These are phyloP conservation scores for Huiozyma naganishii DNA, from an alignment of 805 yeast genomes.

Conservation along the genomic window DNA sequence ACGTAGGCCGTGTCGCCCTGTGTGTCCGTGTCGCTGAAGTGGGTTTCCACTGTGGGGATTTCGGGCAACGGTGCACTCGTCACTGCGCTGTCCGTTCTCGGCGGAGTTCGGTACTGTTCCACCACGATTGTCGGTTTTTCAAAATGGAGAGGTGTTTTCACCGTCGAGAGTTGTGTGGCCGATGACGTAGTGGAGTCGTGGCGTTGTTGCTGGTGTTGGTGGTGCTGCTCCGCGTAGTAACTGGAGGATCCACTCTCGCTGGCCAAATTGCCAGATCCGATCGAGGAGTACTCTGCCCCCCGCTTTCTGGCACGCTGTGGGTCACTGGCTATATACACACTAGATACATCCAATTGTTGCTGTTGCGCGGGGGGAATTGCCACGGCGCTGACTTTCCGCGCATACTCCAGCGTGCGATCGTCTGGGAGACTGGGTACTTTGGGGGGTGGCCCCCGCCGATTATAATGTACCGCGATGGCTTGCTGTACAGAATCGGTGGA, in stretches of 20 bases:
- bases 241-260: slow-evolving; percentile 8
- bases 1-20: not conserved
- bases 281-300: slow-evolving; percentile 4
- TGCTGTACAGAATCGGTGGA: too few relatives aligned
- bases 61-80: too few relatives aligned
- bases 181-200: not conserved
- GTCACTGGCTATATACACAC: too few relatives aligned
- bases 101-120: not conserved
- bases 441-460: too few relatives aligned
- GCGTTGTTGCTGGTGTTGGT: not conserved
- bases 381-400: not conserved
- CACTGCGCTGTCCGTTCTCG: too few relatives aligned
- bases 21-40: not conserved
- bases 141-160: too few relatives aligned
- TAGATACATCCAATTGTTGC: too few relatives aligned
- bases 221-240: not conserved
- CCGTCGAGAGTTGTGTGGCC: too few relatives aligned
- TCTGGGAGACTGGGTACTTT: not conserved
- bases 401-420: slow-evolving; percentile 1
- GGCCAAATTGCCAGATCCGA: slow-evolving; percentile 14
- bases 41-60: too few relatives aligned
- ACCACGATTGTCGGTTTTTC: not conserved
- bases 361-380: too few relatives aligned
- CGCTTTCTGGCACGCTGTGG: too few relatives aligned
- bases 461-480: too few relatives aligned